phyloP scores from a whole-genome alignment of 352 stramenopile genomes.

The Pythium rhizo-oryzae region DNA sequence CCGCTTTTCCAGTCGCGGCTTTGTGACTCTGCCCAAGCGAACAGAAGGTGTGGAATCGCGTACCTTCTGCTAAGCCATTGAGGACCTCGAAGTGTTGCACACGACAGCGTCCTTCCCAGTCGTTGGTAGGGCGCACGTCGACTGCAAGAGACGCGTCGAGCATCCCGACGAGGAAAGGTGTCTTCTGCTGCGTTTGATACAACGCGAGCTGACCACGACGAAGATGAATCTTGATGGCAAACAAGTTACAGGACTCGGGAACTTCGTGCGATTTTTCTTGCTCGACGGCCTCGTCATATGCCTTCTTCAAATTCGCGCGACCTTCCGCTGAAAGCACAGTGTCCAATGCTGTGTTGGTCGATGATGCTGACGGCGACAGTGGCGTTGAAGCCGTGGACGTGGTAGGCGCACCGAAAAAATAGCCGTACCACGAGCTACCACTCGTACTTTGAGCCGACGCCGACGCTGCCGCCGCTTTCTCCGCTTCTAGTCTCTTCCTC shows the following conservation, averaged over 20 bases:
- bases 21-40: constrained; percentile 25
- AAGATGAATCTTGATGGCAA: constrained; percentile 70
- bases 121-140: constrained; percentile 66
- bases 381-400: constrained; percentile 10
- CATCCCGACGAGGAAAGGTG: constrained; percentile 48
- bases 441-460: constrained; percentile 24
- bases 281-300: constrained; percentile 70
- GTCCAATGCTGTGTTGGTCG: constrained; percentile 24
- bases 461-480: constrained; percentile 30
- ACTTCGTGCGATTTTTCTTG: constrained; percentile 52
- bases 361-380: constrained; percentile 7
- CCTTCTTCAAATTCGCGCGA: constrained; percentile 65
- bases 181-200: constrained; percentile 50
- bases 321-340: constrained; percentile 67
- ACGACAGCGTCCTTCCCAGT: constrained; percentile 64
- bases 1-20: neutral
- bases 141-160: constrained; percentile 56
- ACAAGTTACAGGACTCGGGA: constrained; percentile 65
- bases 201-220: constrained; percentile 53
- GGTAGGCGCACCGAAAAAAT: constrained; percentile 65
- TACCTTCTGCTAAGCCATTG: constrained; percentile 47
- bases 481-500: constrained; percentile 31
- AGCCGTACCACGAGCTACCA: constrained; percentile 74
- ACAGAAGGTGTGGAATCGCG: constrained; percentile 68
- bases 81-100: constrained; percentile 72